Base-by-base conservation (phyloP, 73 alveolate species). In the Paramecium octaurelia region DNA sequence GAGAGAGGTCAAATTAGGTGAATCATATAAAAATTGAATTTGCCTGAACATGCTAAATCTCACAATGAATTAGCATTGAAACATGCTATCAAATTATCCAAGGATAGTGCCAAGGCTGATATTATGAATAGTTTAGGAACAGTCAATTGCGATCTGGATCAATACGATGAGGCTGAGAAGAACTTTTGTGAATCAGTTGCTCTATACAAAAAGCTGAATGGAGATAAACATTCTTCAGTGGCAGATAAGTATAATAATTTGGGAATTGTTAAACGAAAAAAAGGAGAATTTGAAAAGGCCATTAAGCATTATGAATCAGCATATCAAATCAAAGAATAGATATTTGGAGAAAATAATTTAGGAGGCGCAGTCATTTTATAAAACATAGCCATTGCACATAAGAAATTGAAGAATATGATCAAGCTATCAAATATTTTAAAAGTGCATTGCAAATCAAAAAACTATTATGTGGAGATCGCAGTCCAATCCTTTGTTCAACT, bases 41-140 rank as follows among this genome's bases (percentile, higher is more conserved):
- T 73, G 38, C 57, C 87, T 12, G 87, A 73, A 73, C 87, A 73
- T 73, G 87, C 87, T 73, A 73, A 73, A 38, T 73, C 87, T 16
- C 87, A 73, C 18, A 35, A 36, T 73, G 87, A 73, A 73, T 36
- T 36, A 34, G 87, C 87, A 5, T 18, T 73, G 4, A 73, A 40
- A 73, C 35, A 73, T 73, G 87, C 87, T 14, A 73, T 36, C 6
- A 73, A 38, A 38, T 73, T 73, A 73, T 35, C 87, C 2, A 73
- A 73, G 35, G 87, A 73, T 40, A 29, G 6, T 36, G 59, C 59
- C 16, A 73, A 73, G 21, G 87, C 87, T 0, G 87, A 73, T 36
- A 73, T 73, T 43, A 34, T 73, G 60, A 73, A 73, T 38, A 73
- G 87, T 73, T 40, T 73, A 36, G 87, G 87, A 38, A 73, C 87